Conservation (phyloP, 2,329 filamentous ascomycete genomes). For the Microcyclospora tardicrescens region DNA sequence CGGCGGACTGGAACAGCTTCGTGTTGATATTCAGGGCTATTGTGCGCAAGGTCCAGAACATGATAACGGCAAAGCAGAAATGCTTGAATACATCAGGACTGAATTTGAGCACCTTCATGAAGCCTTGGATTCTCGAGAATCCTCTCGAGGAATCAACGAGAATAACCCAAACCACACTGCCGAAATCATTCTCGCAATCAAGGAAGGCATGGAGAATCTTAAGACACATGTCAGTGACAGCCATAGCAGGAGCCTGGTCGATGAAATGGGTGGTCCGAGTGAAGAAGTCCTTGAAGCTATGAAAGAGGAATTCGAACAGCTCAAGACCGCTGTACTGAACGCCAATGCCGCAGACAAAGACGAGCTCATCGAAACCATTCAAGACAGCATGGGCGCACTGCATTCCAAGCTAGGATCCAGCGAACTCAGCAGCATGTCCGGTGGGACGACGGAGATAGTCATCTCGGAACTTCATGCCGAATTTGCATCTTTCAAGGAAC, state of each 20-base stretch:
- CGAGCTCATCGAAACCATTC: conserved; percentile 49
- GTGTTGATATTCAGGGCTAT: conserved; percentile 45
- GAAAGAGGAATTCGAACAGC: conserved; percentile 67
- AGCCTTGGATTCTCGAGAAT: conserved; percentile 33
- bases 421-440: conserved; percentile 15
- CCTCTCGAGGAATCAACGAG: conserved; percentile 16
- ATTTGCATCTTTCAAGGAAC: conserved; percentile 48
- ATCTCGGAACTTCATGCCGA: conserved; percentile 43
- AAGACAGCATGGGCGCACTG: conserved; percentile 37
- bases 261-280: conserved; percentile 21
- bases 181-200: conserved; percentile 19
- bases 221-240: conserved; percentile 14
- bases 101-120: conserved; percentile 51
- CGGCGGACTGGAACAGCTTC: conserved; percentile 51
- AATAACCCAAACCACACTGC: conserved; percentile 13
- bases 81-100: conserved; percentile 38
- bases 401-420: conserved; percentile 31
- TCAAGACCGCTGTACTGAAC: conserved; percentile 62
- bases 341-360: conserved; percentile 44
- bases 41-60: conserved; percentile 30
- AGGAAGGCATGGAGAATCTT: conserved; percentile 20
- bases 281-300: conserved; percentile 53
- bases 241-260: conserved; percentile 1
- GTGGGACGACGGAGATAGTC: conserved; percentile 31
- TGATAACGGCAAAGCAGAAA: conserved; percentile 32